Percentiles rank a stretch among this genome's conserved stretches.
Evolutionary conservation across 108 stramenopile genomes (phyloP).

Genomic region (Conticribra guillardii): DNA sequence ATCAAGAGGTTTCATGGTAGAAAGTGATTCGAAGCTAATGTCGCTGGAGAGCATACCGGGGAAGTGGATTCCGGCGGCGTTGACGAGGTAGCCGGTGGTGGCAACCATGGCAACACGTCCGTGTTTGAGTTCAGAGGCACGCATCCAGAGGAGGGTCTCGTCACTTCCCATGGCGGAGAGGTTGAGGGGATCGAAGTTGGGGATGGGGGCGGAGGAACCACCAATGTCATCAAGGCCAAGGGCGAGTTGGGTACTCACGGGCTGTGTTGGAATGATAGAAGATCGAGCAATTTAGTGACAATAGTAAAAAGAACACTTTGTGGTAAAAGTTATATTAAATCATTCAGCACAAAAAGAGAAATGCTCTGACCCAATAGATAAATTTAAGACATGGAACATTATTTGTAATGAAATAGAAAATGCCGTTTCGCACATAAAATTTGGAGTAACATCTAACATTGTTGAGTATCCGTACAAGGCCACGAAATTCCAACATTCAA

Average conservation of each 20-base stretch:
- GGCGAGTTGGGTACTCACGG: slow-evolving; percentile 50
- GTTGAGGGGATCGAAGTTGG: slow-evolving; percentile 76
- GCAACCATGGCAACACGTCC: slow-evolving; percentile 88
- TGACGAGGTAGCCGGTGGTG: slow-evolving; percentile 81
- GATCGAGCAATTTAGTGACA: background rate
- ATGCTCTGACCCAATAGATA: no score
- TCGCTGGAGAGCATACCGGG: slow-evolving; percentile 76
- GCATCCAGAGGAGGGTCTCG: slow-evolving; percentile 83
- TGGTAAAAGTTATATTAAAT: no score
- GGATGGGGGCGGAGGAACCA: slow-evolving; percentile 72
- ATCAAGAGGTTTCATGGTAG: slow-evolving; percentile 81
- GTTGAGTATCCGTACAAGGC: no score
- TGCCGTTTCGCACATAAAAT: no score
- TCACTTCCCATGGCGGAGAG: slow-evolving; percentile 65
- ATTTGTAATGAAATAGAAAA: no score
- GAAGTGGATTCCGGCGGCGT: slow-evolving; percentile 78
- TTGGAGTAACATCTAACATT: no score
- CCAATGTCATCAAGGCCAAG: slow-evolving; percentile 60
- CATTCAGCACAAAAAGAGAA: no score
- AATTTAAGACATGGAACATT: no score
- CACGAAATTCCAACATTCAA: no score
- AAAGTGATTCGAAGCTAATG: slow-evolving; percentile 71
- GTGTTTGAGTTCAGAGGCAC: slow-evolving; percentile 88
- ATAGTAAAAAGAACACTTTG: no score
- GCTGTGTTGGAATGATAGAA: slow-evolving; percentile 22